Base-by-base conservation (phyloP, 2,329 filamentous ascomycete genomes). In the Scedosporium minutisporum region DNA sequence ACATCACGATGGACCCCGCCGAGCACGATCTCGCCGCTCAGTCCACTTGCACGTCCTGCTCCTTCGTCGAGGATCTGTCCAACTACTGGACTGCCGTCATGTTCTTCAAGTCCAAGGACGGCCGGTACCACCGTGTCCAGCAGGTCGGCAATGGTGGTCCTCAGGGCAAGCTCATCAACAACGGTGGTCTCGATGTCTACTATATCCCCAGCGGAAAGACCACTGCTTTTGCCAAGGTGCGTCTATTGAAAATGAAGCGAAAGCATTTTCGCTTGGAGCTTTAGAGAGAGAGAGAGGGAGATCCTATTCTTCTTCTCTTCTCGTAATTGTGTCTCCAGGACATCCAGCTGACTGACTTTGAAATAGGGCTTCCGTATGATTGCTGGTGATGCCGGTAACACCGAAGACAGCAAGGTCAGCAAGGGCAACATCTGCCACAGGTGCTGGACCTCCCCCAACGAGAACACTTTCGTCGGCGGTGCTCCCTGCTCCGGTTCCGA, bases 401-500 rank as follows among this genome's bases (percentile, higher is more conserved):
- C 72, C 23, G 72, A 77, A 66, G 67, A 74, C 64, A 67, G 27
- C 69, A 72, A 75, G 67, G 76, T 77, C 62, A 66, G 69, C 65
- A 69, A 67, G 65, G 69, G 69, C 63, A 76, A 75, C 69, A 78
- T 79, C 71, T 79, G 77, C 74, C 76, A 79, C 67, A 73, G 76
- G 62, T 78, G 76, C 72, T 79, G 76, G 76, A 61, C 79, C 74
- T 76, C 77, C 14, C 67, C 76, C 33, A 78, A 71, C 66, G 79
- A 81, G 66, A 74, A 71, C 71, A 73, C 70, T 38, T 81, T 81
- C 65, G 73, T 79, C 4, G 80, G 79, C 42, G 78, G 76, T 48
- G 78, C 78, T 21, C 80, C 80, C 38, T 82, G 79, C 76, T 71
- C 74, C 33, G 79, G 78, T 44, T 71, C 68, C 64, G 80, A 82